These are phyloP conservation scores for Hylodesmum podocarpum DNA, from an alignment of 306 rosid genomes.

Conservation along the genomic window DNA sequence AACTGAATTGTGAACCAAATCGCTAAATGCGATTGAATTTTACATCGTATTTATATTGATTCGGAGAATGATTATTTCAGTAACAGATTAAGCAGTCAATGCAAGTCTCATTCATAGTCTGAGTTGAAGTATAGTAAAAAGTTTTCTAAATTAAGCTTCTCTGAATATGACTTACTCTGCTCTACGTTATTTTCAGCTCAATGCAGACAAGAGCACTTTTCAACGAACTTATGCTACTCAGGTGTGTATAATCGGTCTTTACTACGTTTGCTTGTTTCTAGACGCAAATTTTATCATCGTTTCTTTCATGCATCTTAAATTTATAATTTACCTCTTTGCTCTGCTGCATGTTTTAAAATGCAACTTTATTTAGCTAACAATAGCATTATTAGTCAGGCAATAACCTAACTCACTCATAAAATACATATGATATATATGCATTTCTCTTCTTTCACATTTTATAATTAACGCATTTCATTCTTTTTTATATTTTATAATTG, in stretches of 20 bases:
- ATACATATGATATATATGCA: too few species aligned
- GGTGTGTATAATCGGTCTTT: slow-evolving; percentile 42
- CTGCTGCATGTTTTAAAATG: background rate
- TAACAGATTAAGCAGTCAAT: background rate
- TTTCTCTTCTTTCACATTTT: too few species aligned
- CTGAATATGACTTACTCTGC: background rate
- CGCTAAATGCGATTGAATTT: background rate
- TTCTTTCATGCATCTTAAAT: background rate
- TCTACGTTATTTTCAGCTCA: slow-evolving; percentile 66
- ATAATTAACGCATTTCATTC: too few species aligned
- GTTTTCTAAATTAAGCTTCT: background rate
- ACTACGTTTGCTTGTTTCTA: background rate
- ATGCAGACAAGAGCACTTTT: slow-evolving; percentile 91
- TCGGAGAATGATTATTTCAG: background rate
- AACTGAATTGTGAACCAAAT: background rate
- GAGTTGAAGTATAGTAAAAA: background rate
- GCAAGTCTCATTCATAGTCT: background rate
- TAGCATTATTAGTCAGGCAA: too few species aligned
- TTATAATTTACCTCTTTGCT: background rate
- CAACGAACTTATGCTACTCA: slow-evolving; percentile 96
- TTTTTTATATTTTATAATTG: too few species aligned
- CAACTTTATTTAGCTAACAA: too few species aligned
- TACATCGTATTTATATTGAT: background rate
- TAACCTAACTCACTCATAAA: too few species aligned
- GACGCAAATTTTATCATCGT: background rate